A percentile compares a stretch with the other conserved stretches of the same genome.
phyloP scores from a whole-genome alignment of 139 green algal genomes.

The Chlamydomonas schloesseri region DNA sequence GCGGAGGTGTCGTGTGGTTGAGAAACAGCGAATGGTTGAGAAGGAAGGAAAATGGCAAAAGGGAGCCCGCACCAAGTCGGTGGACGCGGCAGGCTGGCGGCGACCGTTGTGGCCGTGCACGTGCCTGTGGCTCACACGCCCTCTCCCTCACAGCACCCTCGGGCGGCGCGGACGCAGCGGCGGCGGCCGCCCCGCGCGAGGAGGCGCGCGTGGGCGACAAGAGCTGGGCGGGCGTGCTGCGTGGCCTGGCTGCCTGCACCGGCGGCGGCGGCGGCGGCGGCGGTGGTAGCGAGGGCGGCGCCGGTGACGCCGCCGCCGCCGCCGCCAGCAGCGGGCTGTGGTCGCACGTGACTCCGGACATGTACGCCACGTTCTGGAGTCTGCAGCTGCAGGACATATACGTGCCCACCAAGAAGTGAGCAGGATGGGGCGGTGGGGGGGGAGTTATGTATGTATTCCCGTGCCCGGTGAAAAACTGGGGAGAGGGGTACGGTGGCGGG shows the following conservation, averaged over 20 bases:
- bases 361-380: constrained; percentile 86
- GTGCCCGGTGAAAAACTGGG: too few species aligned
- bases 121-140: too few species aligned
- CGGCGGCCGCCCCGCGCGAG: not conserved
- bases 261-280: too few species aligned
- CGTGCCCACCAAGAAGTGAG: constrained; percentile 60
- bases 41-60: too few species aligned
- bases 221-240: constrained; percentile 29
- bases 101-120: too few species aligned
- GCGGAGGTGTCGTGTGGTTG: too few species aligned
- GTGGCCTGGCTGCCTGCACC: constrained; percentile 38
- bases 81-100: too few species aligned
- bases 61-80: too few species aligned
- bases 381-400: constrained; percentile 80
- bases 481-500: not conserved
- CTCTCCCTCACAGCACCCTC: too few species aligned
- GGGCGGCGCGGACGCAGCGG: not conserved
- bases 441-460: not conserved
- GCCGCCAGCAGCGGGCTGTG: constrained; percentile 9
- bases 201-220: constrained; percentile 38
- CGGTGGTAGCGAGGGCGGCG: too few species aligned
- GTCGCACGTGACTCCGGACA: constrained; percentile 60
- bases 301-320: too few species aligned
- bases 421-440: not conserved
- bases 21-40: too few species aligned